A percentile compares a stretch with the other conserved stretches of the same genome.
Evolutionary conservation across 2,329 filamentous ascomycete species (phyloP).

Genomic region (Monilinia fructigena): DNA sequence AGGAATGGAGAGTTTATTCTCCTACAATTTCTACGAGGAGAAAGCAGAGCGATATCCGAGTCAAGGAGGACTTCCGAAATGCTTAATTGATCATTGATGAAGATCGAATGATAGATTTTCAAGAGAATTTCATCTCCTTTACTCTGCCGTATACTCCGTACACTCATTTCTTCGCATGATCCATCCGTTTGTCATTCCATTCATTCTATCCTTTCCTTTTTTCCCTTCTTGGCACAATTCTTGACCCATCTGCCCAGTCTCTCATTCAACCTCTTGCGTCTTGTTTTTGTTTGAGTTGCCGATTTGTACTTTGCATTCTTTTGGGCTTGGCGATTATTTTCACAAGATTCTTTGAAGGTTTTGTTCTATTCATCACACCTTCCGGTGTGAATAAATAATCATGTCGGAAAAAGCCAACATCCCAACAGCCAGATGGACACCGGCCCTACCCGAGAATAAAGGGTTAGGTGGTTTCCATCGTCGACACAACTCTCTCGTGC

Average conservation of each 20-base stretch:
- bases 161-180: not conserved
- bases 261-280: not conserved
- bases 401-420: conserved; percentile 10
- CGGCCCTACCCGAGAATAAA: not conserved
- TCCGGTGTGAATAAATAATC: not conserved
- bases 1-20: not conserved
- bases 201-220: not conserved
- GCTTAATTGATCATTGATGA: not conserved
- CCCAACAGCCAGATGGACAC: not conserved
- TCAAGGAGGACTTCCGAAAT: not conserved
- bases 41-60: not conserved
- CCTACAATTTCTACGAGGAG: not conserved
- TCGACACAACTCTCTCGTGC: conserved; percentile 11
- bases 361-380: not conserved
- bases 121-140: not conserved
- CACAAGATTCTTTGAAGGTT: not conserved
- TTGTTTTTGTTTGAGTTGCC: not conserved
- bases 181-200: not conserved
- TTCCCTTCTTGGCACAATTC: not conserved
- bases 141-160: not conserved
- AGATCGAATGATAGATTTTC: not conserved
- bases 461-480: conserved; percentile 13
- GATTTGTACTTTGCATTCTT: not conserved
- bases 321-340: not conserved
- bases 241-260: not conserved